Percentiles rank a stretch among this genome's conserved stretches.
phyloP scores from a whole-genome alignment of 2,329 filamentous ascomycete species.

The Cytospora schulzeri region DNA sequence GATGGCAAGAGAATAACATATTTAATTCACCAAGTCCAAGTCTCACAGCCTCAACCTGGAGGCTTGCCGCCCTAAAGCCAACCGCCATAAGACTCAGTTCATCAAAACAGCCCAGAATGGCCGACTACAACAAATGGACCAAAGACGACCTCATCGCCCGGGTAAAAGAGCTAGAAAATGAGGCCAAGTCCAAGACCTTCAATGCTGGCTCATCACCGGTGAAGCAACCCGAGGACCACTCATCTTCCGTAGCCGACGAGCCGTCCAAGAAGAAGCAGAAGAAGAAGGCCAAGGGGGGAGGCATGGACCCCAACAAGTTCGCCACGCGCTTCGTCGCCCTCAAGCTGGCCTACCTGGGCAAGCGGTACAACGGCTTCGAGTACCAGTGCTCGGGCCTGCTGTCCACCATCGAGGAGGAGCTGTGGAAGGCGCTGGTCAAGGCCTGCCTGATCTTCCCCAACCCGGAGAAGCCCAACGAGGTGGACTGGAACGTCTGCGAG shows the following conservation, averaged over 20 bases:
- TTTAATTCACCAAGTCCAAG: neutral
- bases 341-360: conserved; percentile 91
- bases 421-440: conserved; percentile 89
- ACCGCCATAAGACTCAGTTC: conserved; percentile 1
- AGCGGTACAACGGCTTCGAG: conserved; percentile 91
- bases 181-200: conserved; percentile 53
- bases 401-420: conserved; percentile 86
- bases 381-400: conserved; percentile 72
- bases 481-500: conserved; percentile 82
- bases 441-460: conserved; percentile 71
- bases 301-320: conserved; percentile 80
- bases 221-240: neutral
- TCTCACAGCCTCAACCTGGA: neutral
- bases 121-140: conserved; percentile 66
- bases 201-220: neutral
- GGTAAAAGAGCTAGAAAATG: conserved; percentile 67
- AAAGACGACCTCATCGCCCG: conserved; percentile 68
- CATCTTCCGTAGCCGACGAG: neutral
- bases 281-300: conserved; percentile 50
- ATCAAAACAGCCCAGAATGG: conserved; percentile 23
- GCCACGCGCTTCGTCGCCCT: conserved; percentile 82
- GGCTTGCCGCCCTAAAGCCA: neutral
- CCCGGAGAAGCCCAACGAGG: conserved; percentile 60
- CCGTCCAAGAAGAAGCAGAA: conserved; percentile 35
- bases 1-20: conserved; percentile 21